Base-by-base conservation (phyloP, 179 eudicot species). In the Vitellaria paradoxa region DNA sequence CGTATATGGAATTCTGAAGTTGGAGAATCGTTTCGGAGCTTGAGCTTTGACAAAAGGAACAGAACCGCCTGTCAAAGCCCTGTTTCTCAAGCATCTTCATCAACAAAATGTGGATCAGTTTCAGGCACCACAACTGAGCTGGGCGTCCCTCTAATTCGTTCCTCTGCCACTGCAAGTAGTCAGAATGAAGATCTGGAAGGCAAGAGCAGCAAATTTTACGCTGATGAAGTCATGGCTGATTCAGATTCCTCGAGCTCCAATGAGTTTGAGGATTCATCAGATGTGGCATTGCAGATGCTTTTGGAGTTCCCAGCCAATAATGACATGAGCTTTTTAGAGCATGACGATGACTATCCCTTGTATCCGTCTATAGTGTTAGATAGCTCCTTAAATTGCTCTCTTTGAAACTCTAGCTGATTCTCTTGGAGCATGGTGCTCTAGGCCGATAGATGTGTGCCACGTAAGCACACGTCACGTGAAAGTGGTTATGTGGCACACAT, bases 1-100 rank as follows among this genome's bases (percentile, higher is more conserved):
- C 81, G 85, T 20, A 76, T 92, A 4, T 96, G 99, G 99, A 92
- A 93, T 77, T 96, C 98, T 4, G 94, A 93, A 65, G 88, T 91
- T 3, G 99, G 99, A n/a, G 93, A 96, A 15, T 87, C 94, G 0
- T 96, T 96, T 76, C 79, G 98, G 66, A 91, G 87, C 37, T 30
- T 30, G 37, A 30, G 37, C 26, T 23, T 76, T 70, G 82, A 77
- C 50, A 76, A 55, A 5, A 65, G 72, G 47, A 88, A 79, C 50
- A 85, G 75, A 55, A 49, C 68, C 73, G 52, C 50, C 21, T 81
- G 86, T 68, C 84, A 78, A 45, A 90, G 95, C 79, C 92, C 93
- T 12, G 75, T 75, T 50, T 91, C 97, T 60, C 91, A 82, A 74
- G 88, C 90, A 55, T 93, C 94, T 6, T 90, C 91, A 3, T 88